Evolutionary conservation across 2,329 filamentous ascomycete species (phyloP).

Genomic region (Furcasterigmium furcatum): DNA sequence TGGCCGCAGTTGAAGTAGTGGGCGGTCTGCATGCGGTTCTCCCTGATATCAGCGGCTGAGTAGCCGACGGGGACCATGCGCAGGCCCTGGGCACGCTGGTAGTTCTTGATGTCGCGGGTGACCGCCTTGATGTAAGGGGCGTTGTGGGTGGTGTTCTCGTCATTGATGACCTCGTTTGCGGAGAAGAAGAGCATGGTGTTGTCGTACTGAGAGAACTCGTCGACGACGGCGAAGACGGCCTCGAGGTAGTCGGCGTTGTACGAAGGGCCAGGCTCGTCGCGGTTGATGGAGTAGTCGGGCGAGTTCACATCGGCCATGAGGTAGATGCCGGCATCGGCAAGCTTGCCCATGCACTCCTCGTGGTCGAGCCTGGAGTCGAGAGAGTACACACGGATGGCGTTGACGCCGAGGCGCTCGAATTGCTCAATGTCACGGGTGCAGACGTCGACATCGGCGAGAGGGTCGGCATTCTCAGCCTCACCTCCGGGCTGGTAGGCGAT

Average conservation of each 20-base stretch:
- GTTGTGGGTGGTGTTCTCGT: conserved; percentile 58
- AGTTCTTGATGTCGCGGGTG: conserved; percentile 73
- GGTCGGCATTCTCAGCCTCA: conserved; percentile 58
- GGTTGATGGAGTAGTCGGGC: conserved; percentile 85
- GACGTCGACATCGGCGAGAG: conserved; percentile 65
- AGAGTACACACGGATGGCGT: conserved; percentile 89
- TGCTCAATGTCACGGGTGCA: conserved; percentile 79
- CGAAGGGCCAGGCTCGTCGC: conserved; percentile 65
- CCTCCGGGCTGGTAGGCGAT: conserved; percentile 64
- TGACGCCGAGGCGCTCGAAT: conserved; percentile 84
- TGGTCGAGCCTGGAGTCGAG: conserved; percentile 63
- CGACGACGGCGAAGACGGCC: conserved; percentile 82
- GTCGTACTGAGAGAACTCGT: conserved; percentile 76
- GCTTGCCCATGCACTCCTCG: conserved; percentile 77
- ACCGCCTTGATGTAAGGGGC: conserved; percentile 77
- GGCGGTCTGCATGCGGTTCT: conserved; percentile 84
- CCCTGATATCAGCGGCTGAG: conserved; percentile 74
- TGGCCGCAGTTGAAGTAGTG: conserved; percentile 91
- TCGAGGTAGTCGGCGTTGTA: conserved; percentile 87
- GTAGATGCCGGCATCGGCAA: conserved; percentile 86
- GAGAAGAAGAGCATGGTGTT: conserved; percentile 89
- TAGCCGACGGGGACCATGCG: conserved; percentile 73
- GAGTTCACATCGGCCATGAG: conserved; percentile 89
- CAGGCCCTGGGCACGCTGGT: conserved; percentile 59
- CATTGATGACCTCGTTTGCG: conserved; percentile 78